Base-by-base conservation (phyloP, 1,139 yeast genomes). In the Diutina neorugosa region DNA sequence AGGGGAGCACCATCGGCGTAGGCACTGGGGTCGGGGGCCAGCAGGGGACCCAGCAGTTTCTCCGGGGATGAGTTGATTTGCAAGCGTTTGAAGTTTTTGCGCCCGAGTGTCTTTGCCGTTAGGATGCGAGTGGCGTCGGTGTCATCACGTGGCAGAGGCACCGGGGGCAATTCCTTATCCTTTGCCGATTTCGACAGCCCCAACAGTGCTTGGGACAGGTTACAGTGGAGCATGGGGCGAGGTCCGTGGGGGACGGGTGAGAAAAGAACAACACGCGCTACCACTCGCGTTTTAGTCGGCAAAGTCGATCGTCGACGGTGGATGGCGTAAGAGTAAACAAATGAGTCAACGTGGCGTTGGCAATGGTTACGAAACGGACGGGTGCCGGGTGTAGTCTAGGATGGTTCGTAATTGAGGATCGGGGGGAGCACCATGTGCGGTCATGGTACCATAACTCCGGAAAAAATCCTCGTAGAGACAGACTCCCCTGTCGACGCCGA, bases 21-120 rank as follows among this genome's bases (percentile, higher is more conserved):
- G 6, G n/a, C 14, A 8, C 14, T 8, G 5, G 31, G 19, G 14
- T 20, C 27, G 18, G 51, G 37, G 11, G 23, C 51, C 51, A 34
- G 43, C 20, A 34, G 41, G 8, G 44, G 51, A 5, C 67, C 69
- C 27, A 20, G 25, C 27, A 31, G 37, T 11, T 46, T 48, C 23
- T 48, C 44, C 1, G 51, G 44, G 18, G 43, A 21, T 21, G 31
- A 31, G 21, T 48, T 34, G 46, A 88, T 69, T 40, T 85, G 80
- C 49, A 88, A 73, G 57, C 86, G 77, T 65, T 89, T 89, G 64
- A 86, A 73, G 64, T 89, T 89, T 60, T 86, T 80, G 54, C 96
- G 76, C 58, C 80, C 80, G 57, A 88, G 67, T 4, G 93, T 76
- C 63, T 81, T 84, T 44, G 83, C 60, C 70, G 77, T 65, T 67